A percentile compares a stretch with the other conserved stretches of the same genome.
phyloP scores from a whole-genome alignment of 768 basidiomycete species.

The Erythrobasidium yunnanense region DNA sequence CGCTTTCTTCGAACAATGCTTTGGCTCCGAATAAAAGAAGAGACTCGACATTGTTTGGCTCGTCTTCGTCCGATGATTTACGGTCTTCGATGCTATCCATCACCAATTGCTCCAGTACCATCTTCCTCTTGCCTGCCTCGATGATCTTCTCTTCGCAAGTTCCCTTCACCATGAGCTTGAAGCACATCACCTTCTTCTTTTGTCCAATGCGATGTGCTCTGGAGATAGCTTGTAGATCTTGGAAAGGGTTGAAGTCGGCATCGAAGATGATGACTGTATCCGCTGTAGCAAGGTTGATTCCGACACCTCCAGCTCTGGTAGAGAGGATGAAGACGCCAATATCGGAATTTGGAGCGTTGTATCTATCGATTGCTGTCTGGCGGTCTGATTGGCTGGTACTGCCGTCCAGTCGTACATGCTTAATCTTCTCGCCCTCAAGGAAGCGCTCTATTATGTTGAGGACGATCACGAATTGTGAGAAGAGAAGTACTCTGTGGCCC shows the following conservation, averaged over 20 bases:
- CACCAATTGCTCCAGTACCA: slow-evolving; percentile 56
- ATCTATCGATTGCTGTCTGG: slow-evolving; percentile 83
- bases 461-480: slow-evolving; percentile 84
- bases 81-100: slow-evolving; percentile 28
- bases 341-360: slow-evolving; percentile 76
- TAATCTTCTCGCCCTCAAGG: slow-evolving; percentile 59
- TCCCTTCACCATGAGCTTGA: slow-evolving; percentile 90
- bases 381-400: slow-evolving; percentile 70
- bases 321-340: slow-evolving; percentile 44
- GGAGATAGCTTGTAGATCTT: slow-evolving; percentile 68
- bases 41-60: slow-evolving; percentile 70
- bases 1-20: slow-evolving; percentile 60
- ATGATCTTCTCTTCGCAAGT: slow-evolving; percentile 50
- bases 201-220: slow-evolving; percentile 92
- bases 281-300: slow-evolving; percentile 75
- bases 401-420: slow-evolving; percentile 52
- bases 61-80: slow-evolving; percentile 82
- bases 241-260: slow-evolving; percentile 97
- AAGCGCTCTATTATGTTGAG: slow-evolving; percentile 98
- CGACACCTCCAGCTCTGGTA: slow-evolving; percentile 39
- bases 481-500: slow-evolving; percentile 80
- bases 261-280: slow-evolving; percentile 90
- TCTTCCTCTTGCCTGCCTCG: slow-evolving; percentile 34
- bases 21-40: slow-evolving; percentile 82
- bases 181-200: slow-evolving; percentile 82